A percentile compares a stretch with the other conserved stretches of the same genome.
Evolutionary conservation across 2,329 filamentous ascomycete species (phyloP).

Genomic region (Rachicladosporium sp.): DNA sequence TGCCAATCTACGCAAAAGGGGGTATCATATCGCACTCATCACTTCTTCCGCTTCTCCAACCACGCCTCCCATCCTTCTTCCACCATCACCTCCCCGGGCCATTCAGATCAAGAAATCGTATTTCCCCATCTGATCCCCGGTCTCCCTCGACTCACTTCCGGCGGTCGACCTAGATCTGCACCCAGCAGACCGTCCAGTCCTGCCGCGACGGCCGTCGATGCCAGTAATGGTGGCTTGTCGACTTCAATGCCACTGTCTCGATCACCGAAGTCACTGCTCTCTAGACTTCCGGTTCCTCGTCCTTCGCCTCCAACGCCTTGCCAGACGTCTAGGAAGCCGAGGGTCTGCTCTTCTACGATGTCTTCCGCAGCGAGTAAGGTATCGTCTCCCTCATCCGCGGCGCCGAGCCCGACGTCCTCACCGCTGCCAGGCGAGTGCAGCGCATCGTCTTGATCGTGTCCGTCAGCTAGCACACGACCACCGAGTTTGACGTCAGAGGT

Average conservation of each 20-base stretch:
- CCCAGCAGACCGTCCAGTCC: too few relatives aligned
- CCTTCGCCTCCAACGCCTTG: constrained; percentile 10
- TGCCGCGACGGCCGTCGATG: too few relatives aligned
- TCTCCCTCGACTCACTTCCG: too few relatives aligned
- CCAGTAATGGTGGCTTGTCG: constrained; percentile 9
- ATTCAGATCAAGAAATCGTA: too few relatives aligned
- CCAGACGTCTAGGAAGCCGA: constrained; percentile 19
- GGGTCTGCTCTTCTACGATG: constrained; percentile 10
- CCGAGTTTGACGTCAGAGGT: constrained; percentile 71
- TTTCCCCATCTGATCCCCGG: too few relatives aligned
- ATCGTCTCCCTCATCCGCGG: too few relatives aligned
- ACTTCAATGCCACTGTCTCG: constrained; percentile 23
- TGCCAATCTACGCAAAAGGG: too few relatives aligned
- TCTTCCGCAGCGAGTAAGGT: constrained; percentile 10
- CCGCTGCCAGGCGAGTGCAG: not conserved
- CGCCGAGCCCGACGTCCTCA: not conserved
- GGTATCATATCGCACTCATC: too few relatives aligned
- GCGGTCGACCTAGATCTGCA: too few relatives aligned
- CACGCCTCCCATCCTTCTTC: too few relatives aligned
- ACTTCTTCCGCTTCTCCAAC: too few relatives aligned
- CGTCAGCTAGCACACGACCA: constrained; percentile 61
- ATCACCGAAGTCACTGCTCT: constrained; percentile 17
- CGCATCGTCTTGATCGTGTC: constrained; percentile 27
- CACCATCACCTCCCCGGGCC: too few relatives aligned
- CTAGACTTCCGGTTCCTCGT: constrained; percentile 3